Percentiles rank a stretch among this genome's conserved stretches.
These are phyloP conservation scores for Kwoniella heveanensis DNA, from an alignment of 768 basidiomycete species.

Conservation along the genomic window DNA sequence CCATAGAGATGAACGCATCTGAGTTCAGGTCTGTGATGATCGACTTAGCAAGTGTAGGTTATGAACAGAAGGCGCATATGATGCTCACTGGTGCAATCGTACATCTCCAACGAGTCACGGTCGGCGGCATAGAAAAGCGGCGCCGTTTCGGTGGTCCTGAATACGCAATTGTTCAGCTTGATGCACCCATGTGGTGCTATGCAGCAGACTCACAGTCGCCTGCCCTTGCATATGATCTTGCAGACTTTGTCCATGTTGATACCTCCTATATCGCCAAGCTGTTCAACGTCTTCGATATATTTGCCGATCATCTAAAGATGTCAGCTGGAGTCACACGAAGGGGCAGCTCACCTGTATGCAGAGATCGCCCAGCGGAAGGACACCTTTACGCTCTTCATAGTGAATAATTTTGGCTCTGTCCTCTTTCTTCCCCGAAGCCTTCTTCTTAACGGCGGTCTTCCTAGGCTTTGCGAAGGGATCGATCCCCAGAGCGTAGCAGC, in stretches of 20 bases:
- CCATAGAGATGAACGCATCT: conserved; percentile 69
- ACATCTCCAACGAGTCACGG: conserved; percentile 70
- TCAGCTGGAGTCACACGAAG: conserved; percentile 2
- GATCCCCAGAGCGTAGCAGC: conserved; percentile 72
- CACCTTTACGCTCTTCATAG: conserved; percentile 65
- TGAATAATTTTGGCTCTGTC: conserved; percentile 70
- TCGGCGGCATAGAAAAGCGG: conserved; percentile 77
- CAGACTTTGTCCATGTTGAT: conserved; percentile 82
- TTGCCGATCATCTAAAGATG: conserved; percentile 70
- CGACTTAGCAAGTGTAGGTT: background rate
- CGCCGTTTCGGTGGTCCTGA: conserved; percentile 75
- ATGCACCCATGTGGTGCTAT: background rate
- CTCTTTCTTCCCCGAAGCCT: conserved; percentile 59
- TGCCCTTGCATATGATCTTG: conserved; percentile 76
- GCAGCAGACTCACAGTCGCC: conserved; percentile 68
- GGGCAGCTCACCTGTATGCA: conserved; percentile 69
- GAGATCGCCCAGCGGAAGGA: conserved; percentile 71
- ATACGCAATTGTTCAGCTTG: conserved; percentile 8
- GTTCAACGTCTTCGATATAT: conserved; percentile 78
- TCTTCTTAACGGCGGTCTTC: conserved; percentile 59
- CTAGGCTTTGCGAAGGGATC: conserved; percentile 74
- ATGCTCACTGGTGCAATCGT: conserved; percentile 88
- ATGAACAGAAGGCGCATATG: background rate
- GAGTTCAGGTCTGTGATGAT: conserved; percentile 66
- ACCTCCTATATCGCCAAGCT: conserved; percentile 76